Conservation (phyloP, 1,284 basidiomycete genomes). For the Austroboletus novae-zelandiae region DNA sequence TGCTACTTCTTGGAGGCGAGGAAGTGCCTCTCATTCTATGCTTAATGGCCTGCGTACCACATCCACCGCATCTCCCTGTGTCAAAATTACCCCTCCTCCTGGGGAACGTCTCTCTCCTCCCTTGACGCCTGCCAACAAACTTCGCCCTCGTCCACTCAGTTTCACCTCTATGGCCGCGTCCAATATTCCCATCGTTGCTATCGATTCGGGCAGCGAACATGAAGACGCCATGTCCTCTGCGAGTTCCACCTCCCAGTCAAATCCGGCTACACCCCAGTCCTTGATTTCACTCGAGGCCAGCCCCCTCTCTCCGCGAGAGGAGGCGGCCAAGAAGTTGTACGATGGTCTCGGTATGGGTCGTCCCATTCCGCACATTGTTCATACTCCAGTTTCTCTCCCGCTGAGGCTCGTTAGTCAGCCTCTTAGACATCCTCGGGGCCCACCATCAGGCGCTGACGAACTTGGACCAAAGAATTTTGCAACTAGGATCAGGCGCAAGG, state of each 20-base stretch:
- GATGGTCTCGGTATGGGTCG: conserved; percentile 79
- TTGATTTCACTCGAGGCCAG: conserved; percentile 54
- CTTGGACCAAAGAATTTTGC: conserved; percentile 90
- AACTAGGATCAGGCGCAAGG: conserved; percentile 71
- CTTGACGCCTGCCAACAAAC: conserved; percentile 39
- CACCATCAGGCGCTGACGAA: conserved; percentile 82
- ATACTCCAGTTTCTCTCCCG: conserved; percentile 8
- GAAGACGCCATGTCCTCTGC: conserved; percentile 54
- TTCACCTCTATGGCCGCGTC: conserved; percentile 52
- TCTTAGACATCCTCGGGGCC: conserved; percentile 81
- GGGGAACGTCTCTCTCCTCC: conserved; percentile 56
- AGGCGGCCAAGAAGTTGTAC: conserved; percentile 76
- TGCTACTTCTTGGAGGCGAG: conserved; percentile 74
- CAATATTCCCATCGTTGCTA: conserved; percentile 53
- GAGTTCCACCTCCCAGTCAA: conserved; percentile 52
- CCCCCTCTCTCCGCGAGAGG: conserved; percentile 73
- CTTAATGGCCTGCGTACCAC: conserved; percentile 61
- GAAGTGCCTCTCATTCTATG: conserved; percentile 65
- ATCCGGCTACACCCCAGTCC: conserved; percentile 74
- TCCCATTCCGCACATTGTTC: conserved; percentile 32
- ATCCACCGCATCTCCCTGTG: conserved; percentile 50
- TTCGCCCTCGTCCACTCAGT: conserved; percentile 67
- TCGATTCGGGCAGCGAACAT: conserved; percentile 58
- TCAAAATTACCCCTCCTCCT: conserved; percentile 71
- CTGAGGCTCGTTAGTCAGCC: conserved; percentile 49